Evolutionary conservation across 2,329 filamentous ascomycete genomes (phyloP).

Genomic region (Cercospora sesami): DNA sequence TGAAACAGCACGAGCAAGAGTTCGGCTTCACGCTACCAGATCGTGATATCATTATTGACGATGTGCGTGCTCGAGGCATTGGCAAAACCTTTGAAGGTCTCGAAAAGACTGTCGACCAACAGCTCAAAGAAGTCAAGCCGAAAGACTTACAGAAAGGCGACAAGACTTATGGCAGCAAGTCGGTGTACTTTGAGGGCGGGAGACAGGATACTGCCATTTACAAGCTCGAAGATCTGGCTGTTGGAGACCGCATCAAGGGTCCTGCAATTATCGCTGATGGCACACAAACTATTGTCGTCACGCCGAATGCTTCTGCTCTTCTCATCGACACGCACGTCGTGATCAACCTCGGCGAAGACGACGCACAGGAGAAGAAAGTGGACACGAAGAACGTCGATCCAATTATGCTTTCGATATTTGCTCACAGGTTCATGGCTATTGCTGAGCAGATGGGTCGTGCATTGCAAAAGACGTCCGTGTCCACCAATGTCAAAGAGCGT

Average conservation of each 20-base stretch:
- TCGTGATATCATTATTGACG: conserved; percentile 84
- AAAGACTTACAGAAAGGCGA: conserved; percentile 57
- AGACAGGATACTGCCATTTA: conserved; percentile 77
- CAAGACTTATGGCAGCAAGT: conserved; percentile 65
- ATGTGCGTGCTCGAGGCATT: conserved; percentile 83
- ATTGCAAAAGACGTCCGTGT: conserved; percentile 76
- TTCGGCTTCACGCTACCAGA: conserved; percentile 88
- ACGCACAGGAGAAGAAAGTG: conserved; percentile 49
- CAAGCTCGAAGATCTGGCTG: conserved; percentile 70
- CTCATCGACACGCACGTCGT: conserved; percentile 85
- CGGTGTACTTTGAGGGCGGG: conserved; percentile 84
- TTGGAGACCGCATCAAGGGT: conserved; percentile 72
- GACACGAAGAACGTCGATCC: conserved; percentile 65
- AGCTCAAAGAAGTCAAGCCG: conserved; percentile 68
- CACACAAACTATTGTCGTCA: conserved; percentile 89
- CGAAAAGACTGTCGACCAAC: conserved; percentile 80
- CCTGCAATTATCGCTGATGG: conserved; percentile 85
- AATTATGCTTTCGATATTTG: conserved; percentile 75
- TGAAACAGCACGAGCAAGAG: conserved; percentile 85
- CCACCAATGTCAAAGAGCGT: conserved; percentile 78
- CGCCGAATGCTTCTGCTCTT: conserved; percentile 72
- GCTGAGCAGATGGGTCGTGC: conserved; percentile 81
- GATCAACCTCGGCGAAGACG: conserved; percentile 69
- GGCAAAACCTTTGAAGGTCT: conserved; percentile 81
- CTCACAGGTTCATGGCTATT: conserved; percentile 81